Evolutionary conservation across 306 rosid genomes (phyloP), one percentile per base, ranked within the genome.

Genomic region (Quercus alba): DNA sequence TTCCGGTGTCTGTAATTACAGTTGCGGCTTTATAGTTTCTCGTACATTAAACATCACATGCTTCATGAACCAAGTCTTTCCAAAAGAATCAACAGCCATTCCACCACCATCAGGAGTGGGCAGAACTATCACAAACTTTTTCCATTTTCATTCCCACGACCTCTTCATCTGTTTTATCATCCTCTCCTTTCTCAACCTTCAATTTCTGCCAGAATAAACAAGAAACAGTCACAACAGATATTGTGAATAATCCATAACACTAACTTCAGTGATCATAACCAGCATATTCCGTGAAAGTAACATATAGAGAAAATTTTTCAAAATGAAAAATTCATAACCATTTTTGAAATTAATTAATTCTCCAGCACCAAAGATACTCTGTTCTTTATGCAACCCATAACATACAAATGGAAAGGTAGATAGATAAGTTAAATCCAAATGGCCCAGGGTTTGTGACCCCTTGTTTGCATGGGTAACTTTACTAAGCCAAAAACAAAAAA

Each of bases 131-230:
- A 55, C 82, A 85, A 62, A 78, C 82, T 19, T 78, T 77, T 73
- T 86, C 89, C 82, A 26, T 70, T 64, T 85, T 84, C 76, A 73
- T 80, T 46, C 75, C 70, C 58, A 28, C 44, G 4, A 23, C 71
- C 57, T 80, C 78, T 33, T 77, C 83, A 6, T 77, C 74, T 72
- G 69, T 73, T 72, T 54, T 70, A 70, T 78, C 88, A 57, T 75
- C 77, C 73, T 80, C 82, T 15, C 41, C 64, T 84, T 86, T 88
- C 80, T 82, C 92, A 38, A 88, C 80, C 90, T 88, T 92, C 87
- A 88, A 55, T 81, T 86, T 90, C 92, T 89, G 97, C 59, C 66
- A 30, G 20, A 14, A 74, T 70, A 14, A 67, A 52, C 30, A 71
- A 46, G 23, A 74, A 68, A 67, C 70, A 56, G 74, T 57, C 49